Conservation (phyloP, 2,329 filamentous ascomycete genomes). For the Aspergillus sp. region DNA sequence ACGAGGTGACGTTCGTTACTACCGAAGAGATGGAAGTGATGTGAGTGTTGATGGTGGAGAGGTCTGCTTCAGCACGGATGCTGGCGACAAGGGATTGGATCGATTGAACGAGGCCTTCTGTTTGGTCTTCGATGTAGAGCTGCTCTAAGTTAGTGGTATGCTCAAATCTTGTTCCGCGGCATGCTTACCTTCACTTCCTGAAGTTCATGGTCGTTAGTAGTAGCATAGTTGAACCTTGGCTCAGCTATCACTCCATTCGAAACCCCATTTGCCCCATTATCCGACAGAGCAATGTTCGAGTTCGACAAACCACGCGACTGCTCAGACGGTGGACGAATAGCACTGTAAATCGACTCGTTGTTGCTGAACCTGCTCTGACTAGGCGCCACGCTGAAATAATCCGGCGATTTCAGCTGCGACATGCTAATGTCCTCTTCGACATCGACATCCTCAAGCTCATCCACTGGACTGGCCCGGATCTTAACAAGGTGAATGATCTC, state of each 20-base stretch:
- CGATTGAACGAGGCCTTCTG: constrained; percentile 67
- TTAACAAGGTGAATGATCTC: constrained; percentile 80
- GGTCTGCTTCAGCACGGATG: constrained; percentile 59
- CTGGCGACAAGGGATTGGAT: constrained; percentile 74
- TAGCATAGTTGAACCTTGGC: constrained; percentile 35
- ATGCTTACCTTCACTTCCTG: constrained; percentile 54
- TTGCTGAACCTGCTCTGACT: constrained; percentile 47
- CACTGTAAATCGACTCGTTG: constrained; percentile 65
- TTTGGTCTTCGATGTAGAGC: constrained; percentile 78
- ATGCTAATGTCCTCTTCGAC: constrained; percentile 45
- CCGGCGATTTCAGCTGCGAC: constrained; percentile 60
- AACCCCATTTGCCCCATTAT: constrained; percentile 22
- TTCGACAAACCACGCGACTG: constrained; percentile 28
- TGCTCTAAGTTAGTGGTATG: constrained; percentile 21
- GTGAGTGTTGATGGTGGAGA: constrained; percentile 61
- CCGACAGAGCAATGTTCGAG: constrained; percentile 22
- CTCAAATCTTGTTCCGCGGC: background rate
- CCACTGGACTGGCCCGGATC: constrained; percentile 66
- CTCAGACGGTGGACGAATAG: constrained; percentile 57
- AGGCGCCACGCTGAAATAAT: constrained; percentile 59
- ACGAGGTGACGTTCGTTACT: constrained; percentile 62
- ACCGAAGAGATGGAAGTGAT: constrained; percentile 64
- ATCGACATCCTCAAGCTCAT: constrained; percentile 72
- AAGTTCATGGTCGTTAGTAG: constrained; percentile 42
- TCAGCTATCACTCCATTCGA: constrained; percentile 23